These are phyloP conservation scores for Botrytis sinoallii DNA, from an alignment of 2,329 filamentous ascomycete genomes.

Conservation along the genomic window DNA sequence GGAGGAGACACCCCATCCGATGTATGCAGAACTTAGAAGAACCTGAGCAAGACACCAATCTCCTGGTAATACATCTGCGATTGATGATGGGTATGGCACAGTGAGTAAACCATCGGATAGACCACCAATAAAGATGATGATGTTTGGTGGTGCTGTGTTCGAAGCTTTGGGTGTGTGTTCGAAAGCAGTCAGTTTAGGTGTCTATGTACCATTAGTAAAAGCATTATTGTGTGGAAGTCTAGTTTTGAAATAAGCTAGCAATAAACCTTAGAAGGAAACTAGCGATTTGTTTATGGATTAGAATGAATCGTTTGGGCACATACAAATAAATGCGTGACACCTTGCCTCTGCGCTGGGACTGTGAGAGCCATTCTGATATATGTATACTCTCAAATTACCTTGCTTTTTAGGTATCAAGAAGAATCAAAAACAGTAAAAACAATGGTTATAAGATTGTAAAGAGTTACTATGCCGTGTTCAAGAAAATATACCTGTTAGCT, in stretches of 20 bases:
- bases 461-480: not conserved
- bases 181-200: conserved; percentile 36
- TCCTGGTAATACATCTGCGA: conserved; percentile 37
- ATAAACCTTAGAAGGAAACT: not conserved
- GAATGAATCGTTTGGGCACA: not conserved
- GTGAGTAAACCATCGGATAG: conserved; percentile 52
- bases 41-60: conserved; percentile 48
- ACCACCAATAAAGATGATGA: conserved; percentile 53
- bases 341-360: conserved; percentile 15
- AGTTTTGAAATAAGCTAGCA: not conserved
- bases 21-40: conserved; percentile 43
- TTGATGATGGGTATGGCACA: conserved; percentile 45
- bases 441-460: not conserved
- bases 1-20: conserved; percentile 43
- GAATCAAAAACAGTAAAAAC: not conserved
- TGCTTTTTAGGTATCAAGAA: not conserved
- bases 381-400: not conserved
- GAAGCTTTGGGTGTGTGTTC: conserved; percentile 32
- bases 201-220: conserved; percentile 23
- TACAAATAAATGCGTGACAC: conserved; percentile 26
- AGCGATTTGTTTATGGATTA: not conserved
- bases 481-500: not conserved
- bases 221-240: not conserved
- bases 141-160: conserved; percentile 39
- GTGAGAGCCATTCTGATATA: not conserved